Percentiles rank a stretch among this genome's conserved stretches.
Evolutionary conservation across 176 grass and related monocot genomes (phyloP).

Genomic region (Echinochloa phyllopogon): DNA sequence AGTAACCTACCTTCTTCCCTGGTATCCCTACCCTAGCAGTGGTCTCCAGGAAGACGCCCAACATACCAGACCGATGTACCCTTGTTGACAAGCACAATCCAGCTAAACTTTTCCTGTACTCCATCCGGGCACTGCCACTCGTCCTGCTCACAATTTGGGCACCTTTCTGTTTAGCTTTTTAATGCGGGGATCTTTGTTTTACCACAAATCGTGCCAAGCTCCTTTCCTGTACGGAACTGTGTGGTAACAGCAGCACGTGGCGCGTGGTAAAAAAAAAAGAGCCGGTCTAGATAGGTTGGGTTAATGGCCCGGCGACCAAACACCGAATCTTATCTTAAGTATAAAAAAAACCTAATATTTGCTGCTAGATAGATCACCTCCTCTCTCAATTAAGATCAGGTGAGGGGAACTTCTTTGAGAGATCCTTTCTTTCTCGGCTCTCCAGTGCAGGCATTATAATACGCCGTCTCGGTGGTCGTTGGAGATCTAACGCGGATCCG

Average conservation of each 20-base stretch:
- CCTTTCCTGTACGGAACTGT: neutral
- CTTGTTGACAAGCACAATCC: neutral
- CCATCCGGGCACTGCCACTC: neutral
- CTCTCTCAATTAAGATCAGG: neutral
- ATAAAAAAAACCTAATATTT: too few relatives aligned
- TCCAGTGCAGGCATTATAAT: conserved; percentile 36
- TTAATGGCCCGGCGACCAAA: conserved; percentile 42
- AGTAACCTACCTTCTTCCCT: neutral
- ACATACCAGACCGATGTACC: neutral
- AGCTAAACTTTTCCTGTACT: neutral
- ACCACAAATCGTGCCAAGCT: neutral
- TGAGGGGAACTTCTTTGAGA: neutral
- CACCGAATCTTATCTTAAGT: conserved; percentile 53
- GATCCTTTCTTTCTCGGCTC: neutral
- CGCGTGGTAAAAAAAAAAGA: neutral
- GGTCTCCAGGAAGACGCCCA: neutral
- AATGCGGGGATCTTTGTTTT: neutral
- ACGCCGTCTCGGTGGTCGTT: conserved; percentile 1
- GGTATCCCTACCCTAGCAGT: neutral
- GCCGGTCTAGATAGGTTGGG: neutral
- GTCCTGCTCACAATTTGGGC: neutral
- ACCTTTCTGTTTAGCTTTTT: neutral
- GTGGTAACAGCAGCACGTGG: conserved; percentile 5
- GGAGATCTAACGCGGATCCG: conserved; percentile 35
- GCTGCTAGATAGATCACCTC: neutral